Base-by-base conservation (phyloP, 768 basidiomycete species). In the Imleria badia region DNA sequence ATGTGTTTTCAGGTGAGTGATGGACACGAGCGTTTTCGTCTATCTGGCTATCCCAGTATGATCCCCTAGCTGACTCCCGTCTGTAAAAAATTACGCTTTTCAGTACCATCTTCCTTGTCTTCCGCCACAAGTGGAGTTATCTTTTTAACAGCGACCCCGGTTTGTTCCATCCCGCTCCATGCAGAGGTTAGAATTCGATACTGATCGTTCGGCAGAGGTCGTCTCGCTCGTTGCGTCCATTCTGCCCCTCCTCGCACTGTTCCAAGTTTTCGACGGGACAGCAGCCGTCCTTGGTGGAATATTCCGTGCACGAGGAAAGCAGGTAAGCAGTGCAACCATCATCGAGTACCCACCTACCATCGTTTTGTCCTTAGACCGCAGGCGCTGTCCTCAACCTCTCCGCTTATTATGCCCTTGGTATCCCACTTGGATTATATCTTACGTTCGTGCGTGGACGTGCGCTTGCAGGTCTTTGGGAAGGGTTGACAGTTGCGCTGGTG, bases 241-340 rank as follows among this genome's bases (percentile, higher is more conserved):
- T 51, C 66, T 94, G 14, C 90, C 91, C 0, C 75, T 90, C 9
- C 84, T 96, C 6, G 83, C 86, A 9, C 74, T 89, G 26, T 89
- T 86, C 76, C 89, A 97, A 70, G 83, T 96, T 5, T 88, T 94
- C 53, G 96, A 99, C 62, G 91, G 87, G 1, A 76, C 84, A 12
- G 67, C 79, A 3, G 85, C 80, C 0, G 81, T 94, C 6, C 78
- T 83, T 0, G 81, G 78, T 8, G 94, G 94, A 3, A 82, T 97
- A 56, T 77, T 98, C 50, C 80, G 96, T 41, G 88, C 94, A 0
- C 75, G 84, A 36, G 94, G 94, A 20, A 89, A 87, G 69, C 89
- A 89, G 72, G 85, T 76, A 48, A 68, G 52, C 19, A 23, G 7
- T 12, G 14, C 7, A 17, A 45, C 9, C 10, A n/a, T 43, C 10